phyloP scores from a whole-genome alignment of 139 green algal species.

The Chlorella ohadii region DNA sequence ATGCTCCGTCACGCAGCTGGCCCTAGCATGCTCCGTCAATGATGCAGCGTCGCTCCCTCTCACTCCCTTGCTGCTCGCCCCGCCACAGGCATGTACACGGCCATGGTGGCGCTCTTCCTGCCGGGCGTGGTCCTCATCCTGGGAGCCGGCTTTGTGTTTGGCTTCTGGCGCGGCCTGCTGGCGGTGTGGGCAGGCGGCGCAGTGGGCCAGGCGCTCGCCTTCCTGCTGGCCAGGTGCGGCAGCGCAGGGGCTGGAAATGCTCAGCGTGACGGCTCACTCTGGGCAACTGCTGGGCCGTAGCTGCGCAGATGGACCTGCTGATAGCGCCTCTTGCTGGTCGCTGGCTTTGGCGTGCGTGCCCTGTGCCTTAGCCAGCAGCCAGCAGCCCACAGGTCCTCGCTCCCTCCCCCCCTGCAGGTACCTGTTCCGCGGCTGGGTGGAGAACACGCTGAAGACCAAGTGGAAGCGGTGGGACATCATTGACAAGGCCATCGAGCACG shows the following conservation, averaged over 20 bases:
- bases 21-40: too few relatives aligned
- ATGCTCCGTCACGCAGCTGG: too few relatives aligned
- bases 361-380: too few relatives aligned
- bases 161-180: slow-evolving; percentile 59
- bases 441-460: slow-evolving; percentile 46
- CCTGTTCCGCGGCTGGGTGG: slow-evolving; percentile 58
- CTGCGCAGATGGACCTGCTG: too few relatives aligned
- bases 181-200: slow-evolving; percentile 67
- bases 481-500: slow-evolving; percentile 62
- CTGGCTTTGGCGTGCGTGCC: too few relatives aligned
- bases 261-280: too few relatives aligned
- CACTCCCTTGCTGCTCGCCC: too few relatives aligned
- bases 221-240: slow-evolving; percentile 52
- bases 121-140: slow-evolving; percentile 62
- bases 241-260: too few relatives aligned
- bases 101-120: slow-evolving; percentile 58
- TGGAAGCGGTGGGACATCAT: slow-evolving; percentile 64
- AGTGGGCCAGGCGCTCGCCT: slow-evolving; percentile 59
- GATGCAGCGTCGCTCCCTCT: too few relatives aligned
- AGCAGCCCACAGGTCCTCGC: too few relatives aligned
- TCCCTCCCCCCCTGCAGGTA: slow-evolving; percentile 43
- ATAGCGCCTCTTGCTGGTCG: too few relatives aligned
- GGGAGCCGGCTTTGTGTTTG: slow-evolving; percentile 67
- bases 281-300: too few relatives aligned
- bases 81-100: slow-evolving; percentile 53